phyloP scores from a whole-genome alignment of 768 basidiomycete genomes.

The Tulasnella sp. region DNA sequence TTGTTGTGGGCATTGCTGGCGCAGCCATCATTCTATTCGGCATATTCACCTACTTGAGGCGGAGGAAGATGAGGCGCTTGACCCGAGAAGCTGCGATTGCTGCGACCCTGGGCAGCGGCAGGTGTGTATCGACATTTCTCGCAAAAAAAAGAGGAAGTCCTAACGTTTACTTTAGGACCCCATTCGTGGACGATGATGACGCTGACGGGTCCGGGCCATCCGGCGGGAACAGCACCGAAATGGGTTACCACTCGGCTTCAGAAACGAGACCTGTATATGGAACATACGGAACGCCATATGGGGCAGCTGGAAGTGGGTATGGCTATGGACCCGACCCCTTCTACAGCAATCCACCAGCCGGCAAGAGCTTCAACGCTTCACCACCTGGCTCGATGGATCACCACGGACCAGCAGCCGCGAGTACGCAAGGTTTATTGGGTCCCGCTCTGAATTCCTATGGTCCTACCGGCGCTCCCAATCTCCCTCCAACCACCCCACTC shows the following conservation, averaged over 20 bases:
- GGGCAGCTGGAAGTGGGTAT: neutral
- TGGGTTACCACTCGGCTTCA: slow-evolving; percentile 15
- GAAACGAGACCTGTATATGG: slow-evolving; percentile 11
- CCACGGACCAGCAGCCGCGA: neutral
- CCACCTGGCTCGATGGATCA: slow-evolving; percentile 1
- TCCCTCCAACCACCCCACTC: neutral
- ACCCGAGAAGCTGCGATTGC: slow-evolving; percentile 7
- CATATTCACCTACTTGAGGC: slow-evolving; percentile 31
- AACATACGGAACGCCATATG: neutral
- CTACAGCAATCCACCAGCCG: neutral
- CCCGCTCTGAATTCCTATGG: neutral
- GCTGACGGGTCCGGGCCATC: neutral
- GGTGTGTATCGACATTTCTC: neutral
- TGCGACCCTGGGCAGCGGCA: neutral
- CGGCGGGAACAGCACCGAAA: neutral
- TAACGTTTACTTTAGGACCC: neutral
- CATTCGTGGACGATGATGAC: slow-evolving; percentile 17
- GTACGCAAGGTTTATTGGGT: neutral
- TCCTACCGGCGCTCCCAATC: neutral
- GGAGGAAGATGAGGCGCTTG: slow-evolving; percentile 9
- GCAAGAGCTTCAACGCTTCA: neutral
- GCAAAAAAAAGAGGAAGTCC: neutral
- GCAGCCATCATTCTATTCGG: slow-evolving; percentile 41
- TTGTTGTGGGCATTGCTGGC: slow-evolving; percentile 60
- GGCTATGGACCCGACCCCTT: neutral